Conservation (phyloP, 768 basidiomycete genomes). For the Leucogyrophana mollusca region DNA sequence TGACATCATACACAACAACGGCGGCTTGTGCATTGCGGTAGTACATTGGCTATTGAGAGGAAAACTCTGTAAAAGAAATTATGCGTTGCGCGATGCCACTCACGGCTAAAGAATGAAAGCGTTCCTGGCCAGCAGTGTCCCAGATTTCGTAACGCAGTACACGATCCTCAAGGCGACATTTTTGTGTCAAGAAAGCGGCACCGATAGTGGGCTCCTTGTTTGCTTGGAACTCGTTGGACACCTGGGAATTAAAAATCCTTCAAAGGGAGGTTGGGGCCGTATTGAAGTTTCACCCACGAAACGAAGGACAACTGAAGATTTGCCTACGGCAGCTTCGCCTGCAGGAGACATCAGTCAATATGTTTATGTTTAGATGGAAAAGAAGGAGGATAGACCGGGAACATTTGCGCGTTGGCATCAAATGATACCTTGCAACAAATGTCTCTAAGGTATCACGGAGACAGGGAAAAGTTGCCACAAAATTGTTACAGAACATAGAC, state of each 20-base stretch:
- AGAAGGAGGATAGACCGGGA: background rate
- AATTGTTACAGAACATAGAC: constrained; percentile 22
- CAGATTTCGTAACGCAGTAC: constrained; percentile 95
- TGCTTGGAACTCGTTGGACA: constrained; percentile 96
- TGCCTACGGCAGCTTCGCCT: constrained; percentile 99
- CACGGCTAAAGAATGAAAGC: constrained; percentile 95
- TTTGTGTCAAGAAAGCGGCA: constrained; percentile 93
- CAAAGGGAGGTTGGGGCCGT: background rate
- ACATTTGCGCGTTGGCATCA: background rate
- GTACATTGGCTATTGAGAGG: constrained; percentile 80
- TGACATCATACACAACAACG: constrained; percentile 97
- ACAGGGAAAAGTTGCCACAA: background rate
- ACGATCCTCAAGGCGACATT: constrained; percentile 92
- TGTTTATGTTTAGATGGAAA: constrained; percentile 4
- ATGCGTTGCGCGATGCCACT: constrained; percentile 39
- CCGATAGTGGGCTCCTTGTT: constrained; percentile 99
- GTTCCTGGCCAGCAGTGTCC: constrained; percentile 95
- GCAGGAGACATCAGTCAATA: constrained; percentile 2
- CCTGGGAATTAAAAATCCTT: constrained; percentile 40
- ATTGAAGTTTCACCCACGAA: constrained; percentile 61
- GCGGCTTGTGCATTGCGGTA: constrained; percentile 98
- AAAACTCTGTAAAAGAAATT: constrained; percentile 11
- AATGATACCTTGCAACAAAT: background rate
- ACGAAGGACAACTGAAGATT: constrained; percentile 96
- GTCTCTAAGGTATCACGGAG: background rate